These are phyloP conservation scores for Aspergillus intermedius DNA, from an alignment of 2,329 filamentous ascomycete genomes.

Conservation along the genomic window DNA sequence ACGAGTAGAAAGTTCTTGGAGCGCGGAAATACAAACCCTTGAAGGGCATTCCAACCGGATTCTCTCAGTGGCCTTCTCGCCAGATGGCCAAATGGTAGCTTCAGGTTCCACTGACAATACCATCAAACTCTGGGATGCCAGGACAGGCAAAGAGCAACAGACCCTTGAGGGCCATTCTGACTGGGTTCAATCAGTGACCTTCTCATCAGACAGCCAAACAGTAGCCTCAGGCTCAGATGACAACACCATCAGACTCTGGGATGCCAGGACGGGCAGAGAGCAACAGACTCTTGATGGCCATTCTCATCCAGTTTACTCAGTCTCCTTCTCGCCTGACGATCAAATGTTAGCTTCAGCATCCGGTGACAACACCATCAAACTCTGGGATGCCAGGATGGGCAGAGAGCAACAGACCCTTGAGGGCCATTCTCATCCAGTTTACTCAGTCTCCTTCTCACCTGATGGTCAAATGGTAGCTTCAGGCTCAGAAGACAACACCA, in stretches of 20 bases:
- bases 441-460: no score
- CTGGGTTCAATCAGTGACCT: conserved; percentile 6
- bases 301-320: background rate
- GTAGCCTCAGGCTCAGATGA: conserved; percentile 15
- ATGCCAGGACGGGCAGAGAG: no score
- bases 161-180: conserved; percentile 10
- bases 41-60: conserved; percentile 13
- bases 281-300: conserved; percentile 1
- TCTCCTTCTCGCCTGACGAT: conserved; percentile 17
- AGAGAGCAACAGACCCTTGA: no score
- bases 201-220: conserved; percentile 14
- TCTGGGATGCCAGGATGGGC: no score
- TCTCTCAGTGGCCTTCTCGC: background rate
- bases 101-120: conserved; percentile 6
- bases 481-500: no score
- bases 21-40: conserved; percentile 17
- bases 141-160: conserved; percentile 6
- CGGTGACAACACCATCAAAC: no score
- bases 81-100: conserved; percentile 6
- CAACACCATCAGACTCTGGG: conserved; percentile 9
- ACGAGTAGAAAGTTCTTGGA: conserved; percentile 8
- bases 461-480: no score
- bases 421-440: no score
- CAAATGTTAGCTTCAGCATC: conserved; percentile 14
- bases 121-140: conserved; percentile 8